phyloP scores from a whole-genome alignment of 2,329 filamentous ascomycete genomes.

The Calonectria pteridis region DNA sequence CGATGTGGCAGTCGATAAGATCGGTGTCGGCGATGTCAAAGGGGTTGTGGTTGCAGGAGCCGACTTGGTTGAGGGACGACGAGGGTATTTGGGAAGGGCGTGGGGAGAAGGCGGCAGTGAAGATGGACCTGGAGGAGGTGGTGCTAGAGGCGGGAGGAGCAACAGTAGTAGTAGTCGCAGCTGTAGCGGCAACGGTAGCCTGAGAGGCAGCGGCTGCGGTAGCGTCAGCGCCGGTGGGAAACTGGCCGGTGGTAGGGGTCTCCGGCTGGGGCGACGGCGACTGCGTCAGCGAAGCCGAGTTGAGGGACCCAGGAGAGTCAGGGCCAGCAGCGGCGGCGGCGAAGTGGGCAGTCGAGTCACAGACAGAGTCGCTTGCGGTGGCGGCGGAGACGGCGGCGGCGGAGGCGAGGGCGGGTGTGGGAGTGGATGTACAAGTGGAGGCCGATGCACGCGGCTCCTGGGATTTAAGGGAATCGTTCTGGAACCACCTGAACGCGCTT shows the following conservation, averaged over 20 bases:
- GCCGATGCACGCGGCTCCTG: conserved; percentile 37
- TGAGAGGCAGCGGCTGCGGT: conserved; percentile 39
- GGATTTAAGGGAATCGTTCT: conserved; percentile 42
- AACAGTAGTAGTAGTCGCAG: conserved; percentile 40
- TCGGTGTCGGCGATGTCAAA: conserved; percentile 44
- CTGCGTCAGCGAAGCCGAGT: conserved; percentile 51
- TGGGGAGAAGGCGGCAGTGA: conserved; percentile 37
- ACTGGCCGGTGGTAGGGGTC: conserved; percentile 47
- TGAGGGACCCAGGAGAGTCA: conserved; percentile 51
- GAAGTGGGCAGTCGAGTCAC: conserved; percentile 43
- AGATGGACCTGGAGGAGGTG: conserved; percentile 51
- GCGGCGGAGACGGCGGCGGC: conserved; percentile 36
- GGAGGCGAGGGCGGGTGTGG: conserved; percentile 38
- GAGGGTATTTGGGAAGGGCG: conserved; percentile 31
- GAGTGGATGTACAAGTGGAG: conserved; percentile 36
- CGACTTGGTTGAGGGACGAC: not conserved
- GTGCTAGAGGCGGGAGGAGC: conserved; percentile 37
- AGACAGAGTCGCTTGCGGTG: conserved; percentile 39
- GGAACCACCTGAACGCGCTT: conserved; percentile 45
- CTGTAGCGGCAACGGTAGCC: conserved; percentile 38
- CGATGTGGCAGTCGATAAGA: conserved; percentile 41
- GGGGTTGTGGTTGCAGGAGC: conserved; percentile 33
- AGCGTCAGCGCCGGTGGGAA: conserved; percentile 44
- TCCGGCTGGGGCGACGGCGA: conserved; percentile 53
- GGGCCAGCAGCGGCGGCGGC: conserved; percentile 43